Base-by-base conservation (phyloP, 192 early-diverging fungal species). In the Martensiomyces pterosporus region DNA sequence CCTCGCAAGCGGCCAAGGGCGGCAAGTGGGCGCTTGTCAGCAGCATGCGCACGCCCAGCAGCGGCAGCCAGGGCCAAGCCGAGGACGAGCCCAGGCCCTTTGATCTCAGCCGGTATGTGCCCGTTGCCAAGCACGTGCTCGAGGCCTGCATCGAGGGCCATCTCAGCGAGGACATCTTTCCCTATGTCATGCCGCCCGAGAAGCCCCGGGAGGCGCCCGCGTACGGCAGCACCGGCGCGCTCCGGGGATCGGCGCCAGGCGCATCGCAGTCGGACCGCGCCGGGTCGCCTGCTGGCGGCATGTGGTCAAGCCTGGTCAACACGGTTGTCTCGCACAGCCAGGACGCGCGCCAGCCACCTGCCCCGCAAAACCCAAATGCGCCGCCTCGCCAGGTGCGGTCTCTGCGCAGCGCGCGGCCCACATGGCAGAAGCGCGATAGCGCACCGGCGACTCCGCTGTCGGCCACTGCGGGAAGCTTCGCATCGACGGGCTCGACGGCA, bases 391-490 rank as follows among this genome's bases (percentile, higher is more conserved):
- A 66, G 38, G 65, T 74, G 34, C 65, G 61, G 36, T 74, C 71
- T 6, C 60, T 74, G 38, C 71, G 71, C 24, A 63, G 59, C 22
- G 59, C 63, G 9, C 46, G 55, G 35, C 71, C 63, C 8, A 67
- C 71, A n/a, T 74, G 71, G 71, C 71, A 74, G 46, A 74, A 74
- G 55, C 71, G 71, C 39, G 71, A 74, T 17, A 67, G 64, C 55
- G 47, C 71, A 10, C 71, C 71, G 9, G 47, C 6, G 29, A 8
- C 29, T n/a, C n/a, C n/a, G n/a, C n/a, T n/a, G n/a, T n/a, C n/a
- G n/a, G n/a, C n/a, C n/a, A n/a, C n/a, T n/a, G n/a, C n/a, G n/a
- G n/a, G n/a, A n/a, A n/a, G n/a, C n/a, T n/a, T n/a, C n/a, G n/a
- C n/a, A 5, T 32, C 29, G 29, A 12, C 67, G 2, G 38, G 36